A percentile compares a stretch with the other conserved stretches of the same genome.
phyloP scores from a whole-genome alignment of 352 stramenopile species.

The Thalassiosira exigua region DNA sequence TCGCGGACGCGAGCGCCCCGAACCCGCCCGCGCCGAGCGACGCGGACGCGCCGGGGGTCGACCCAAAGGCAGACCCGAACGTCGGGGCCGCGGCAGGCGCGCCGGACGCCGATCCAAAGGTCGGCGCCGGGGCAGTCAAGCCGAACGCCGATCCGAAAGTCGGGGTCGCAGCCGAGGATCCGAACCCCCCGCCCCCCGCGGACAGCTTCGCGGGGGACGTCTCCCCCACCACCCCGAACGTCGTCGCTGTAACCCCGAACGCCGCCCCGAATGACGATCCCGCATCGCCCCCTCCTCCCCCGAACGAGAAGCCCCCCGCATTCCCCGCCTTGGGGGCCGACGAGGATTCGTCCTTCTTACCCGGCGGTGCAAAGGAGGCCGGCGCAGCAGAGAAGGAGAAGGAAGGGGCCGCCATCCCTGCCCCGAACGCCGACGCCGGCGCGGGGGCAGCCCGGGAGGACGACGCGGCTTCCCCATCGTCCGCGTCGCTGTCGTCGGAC shows the following conservation, averaged over 20 bases:
- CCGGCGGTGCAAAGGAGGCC: not conserved
- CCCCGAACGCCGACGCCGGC: constrained; percentile 33
- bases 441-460: not conserved
- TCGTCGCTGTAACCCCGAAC: constrained; percentile 38
- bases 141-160: no score
- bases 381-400: constrained; percentile 29
- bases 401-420: constrained; percentile 41
- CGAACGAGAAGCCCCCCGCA: constrained; percentile 41
- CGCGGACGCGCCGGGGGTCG: no score
- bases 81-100: constrained; percentile 16
- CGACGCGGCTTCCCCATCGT: not conserved
- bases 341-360: constrained; percentile 1
- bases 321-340: constrained; percentile 17
- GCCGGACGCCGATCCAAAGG: no score
- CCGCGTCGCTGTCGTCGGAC: not conserved
- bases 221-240: constrained; percentile 27
- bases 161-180: no score
- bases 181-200: no score
- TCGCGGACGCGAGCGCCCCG: not conserved
- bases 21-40: constrained; percentile 2
- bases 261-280: constrained; percentile 36
- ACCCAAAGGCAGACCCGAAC: constrained; percentile 44
- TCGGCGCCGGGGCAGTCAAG: no score
- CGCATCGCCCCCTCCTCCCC: constrained; percentile 1
- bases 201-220: not conserved